These are phyloP conservation scores for Plantago elongata DNA, from an alignment of 257 asterid species.

Conservation along the genomic window DNA sequence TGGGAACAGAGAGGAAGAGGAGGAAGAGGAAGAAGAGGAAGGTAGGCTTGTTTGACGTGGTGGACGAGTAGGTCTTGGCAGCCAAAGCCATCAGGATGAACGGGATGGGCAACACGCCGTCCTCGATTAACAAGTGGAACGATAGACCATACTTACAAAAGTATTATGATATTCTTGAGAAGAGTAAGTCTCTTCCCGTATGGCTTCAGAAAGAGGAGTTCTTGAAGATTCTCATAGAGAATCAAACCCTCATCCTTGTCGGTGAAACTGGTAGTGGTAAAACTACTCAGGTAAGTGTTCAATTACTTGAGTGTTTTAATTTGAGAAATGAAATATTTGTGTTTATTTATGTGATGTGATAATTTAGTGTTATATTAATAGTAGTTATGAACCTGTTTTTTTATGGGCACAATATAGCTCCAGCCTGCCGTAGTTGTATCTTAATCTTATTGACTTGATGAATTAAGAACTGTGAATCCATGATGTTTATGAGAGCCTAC, in stretches of 20 bases:
- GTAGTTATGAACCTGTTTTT: neutral
- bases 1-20: slow-evolving; percentile 97
- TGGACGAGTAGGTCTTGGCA: slow-evolving; percentile 63
- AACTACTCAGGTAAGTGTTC: slow-evolving; percentile 79
- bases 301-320: slow-evolving; percentile 30
- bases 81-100: slow-evolving; percentile 44
- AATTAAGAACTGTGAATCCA: neutral
- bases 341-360: too few relatives aligned
- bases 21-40: slow-evolving; percentile 97
- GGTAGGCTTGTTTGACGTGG: slow-evolving; percentile 90
- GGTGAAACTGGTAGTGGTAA: slow-evolving; percentile 99
- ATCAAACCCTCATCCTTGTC: slow-evolving; percentile 76
- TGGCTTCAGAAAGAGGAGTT: slow-evolving; percentile 98
- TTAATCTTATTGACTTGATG: neutral
- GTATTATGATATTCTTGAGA: slow-evolving; percentile 75
- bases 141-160: slow-evolving; percentile 64
- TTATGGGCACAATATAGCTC: neutral
- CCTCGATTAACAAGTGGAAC: slow-evolving; percentile 66
- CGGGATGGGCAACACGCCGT: slow-evolving; percentile 19
- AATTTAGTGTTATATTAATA: neutral
- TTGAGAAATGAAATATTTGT: too few relatives aligned
- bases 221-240: slow-evolving; percentile 52
- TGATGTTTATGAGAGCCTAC: neutral
- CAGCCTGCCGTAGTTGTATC: too few relatives aligned
- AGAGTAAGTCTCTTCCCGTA: slow-evolving; percentile 84